Evolutionary conservation across 768 basidiomycete species (phyloP).

Genomic region (Serendipita vermifera): DNA sequence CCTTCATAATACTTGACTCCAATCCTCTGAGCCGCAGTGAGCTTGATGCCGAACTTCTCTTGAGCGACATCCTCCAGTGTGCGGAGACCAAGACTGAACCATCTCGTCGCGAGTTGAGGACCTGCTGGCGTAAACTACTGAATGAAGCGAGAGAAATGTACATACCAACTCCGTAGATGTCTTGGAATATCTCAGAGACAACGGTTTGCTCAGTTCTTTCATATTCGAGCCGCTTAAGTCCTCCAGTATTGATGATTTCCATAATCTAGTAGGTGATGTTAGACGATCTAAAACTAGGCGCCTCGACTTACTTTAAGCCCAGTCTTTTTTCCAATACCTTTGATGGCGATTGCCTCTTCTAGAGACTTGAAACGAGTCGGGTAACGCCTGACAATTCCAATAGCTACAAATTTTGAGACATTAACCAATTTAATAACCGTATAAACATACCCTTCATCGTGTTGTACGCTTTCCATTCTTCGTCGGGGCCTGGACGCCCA

Average conservation of each 20-base stretch:
- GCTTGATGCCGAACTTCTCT: slow-evolving; percentile 46
- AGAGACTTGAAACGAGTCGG: slow-evolving; percentile 45
- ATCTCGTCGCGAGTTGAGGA: slow-evolving; percentile 48
- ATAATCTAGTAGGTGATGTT: slow-evolving; percentile 39
- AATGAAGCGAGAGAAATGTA: slow-evolving; percentile 7
- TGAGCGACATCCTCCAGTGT: slow-evolving; percentile 59
- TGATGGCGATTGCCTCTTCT: slow-evolving; percentile 46
- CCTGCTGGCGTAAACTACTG: slow-evolving; percentile 30
- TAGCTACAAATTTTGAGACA: slow-evolving; percentile 29
- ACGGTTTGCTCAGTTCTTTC: slow-evolving; percentile 53
- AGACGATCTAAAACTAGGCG: not conserved
- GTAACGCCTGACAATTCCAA: slow-evolving; percentile 42
- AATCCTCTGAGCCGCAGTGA: slow-evolving; percentile 47
- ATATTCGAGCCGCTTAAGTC: slow-evolving; percentile 51
- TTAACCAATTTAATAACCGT: not conserved
- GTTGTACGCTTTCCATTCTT: slow-evolving; percentile 52
- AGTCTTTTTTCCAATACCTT: slow-evolving; percentile 60
- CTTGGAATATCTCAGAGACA: slow-evolving; percentile 47
- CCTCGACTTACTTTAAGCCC: slow-evolving; percentile 46
- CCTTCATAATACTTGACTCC: slow-evolving; percentile 61
- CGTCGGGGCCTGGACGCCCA: slow-evolving; percentile 43
- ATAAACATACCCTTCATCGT: slow-evolving; percentile 49
- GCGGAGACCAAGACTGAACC: slow-evolving; percentile 66
- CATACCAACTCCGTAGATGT: slow-evolving; percentile 80
- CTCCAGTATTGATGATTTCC: slow-evolving; percentile 67